Base-by-base conservation (phyloP, 108 stramenopile species). In the Pseudonitzschia pungens region DNA sequence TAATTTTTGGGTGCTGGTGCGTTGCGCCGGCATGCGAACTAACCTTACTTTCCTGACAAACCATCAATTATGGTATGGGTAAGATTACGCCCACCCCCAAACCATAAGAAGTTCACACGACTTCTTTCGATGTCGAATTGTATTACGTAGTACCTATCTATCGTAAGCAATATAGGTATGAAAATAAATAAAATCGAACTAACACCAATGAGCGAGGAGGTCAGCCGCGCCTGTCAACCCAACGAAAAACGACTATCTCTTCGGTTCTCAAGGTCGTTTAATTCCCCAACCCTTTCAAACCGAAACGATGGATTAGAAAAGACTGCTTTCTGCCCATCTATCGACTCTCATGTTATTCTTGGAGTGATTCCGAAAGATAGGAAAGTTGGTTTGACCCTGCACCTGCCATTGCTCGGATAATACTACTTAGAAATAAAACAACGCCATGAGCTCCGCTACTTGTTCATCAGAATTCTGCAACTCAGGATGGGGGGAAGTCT, bases 401-500 rank as follows among this genome's bases (percentile, higher is more conserved):
- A n/a, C n/a, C n/a, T 24, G 21, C 4, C 7, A 54, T 54, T 24
- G 53, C 53, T 54, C 53, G 22, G 24, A 54, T 24, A 7, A 54
- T 6, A 36, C 36, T 36, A 36, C 36, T 36, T 6, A 36, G 36
- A 62, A 62, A 32, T 10, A 10, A 62, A 62, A 62, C 28, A 32
- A 62, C 15, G 27, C 27, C 15, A 41, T 76, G 75, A 68, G 67
- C 24, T 83, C 83, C 54, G 57, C 75, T 21, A 70, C 72, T 20
- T 91, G 90, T 82, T 73, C 77, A 71, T 82, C 85, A 41, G 78
- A 84, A 70, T 91, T 81, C 68, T 91, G 94, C 71, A 92, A 91
- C 80, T 75, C 80, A 71, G 97, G 96, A 81, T 99, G 98, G 98
- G 74, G 84, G n/a, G 98, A 98, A 78, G 93, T 98, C 58, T 86